Conservation (phyloP, 2,329 filamentous ascomycete genomes). For the Penicillium fuscoglaucum region DNA sequence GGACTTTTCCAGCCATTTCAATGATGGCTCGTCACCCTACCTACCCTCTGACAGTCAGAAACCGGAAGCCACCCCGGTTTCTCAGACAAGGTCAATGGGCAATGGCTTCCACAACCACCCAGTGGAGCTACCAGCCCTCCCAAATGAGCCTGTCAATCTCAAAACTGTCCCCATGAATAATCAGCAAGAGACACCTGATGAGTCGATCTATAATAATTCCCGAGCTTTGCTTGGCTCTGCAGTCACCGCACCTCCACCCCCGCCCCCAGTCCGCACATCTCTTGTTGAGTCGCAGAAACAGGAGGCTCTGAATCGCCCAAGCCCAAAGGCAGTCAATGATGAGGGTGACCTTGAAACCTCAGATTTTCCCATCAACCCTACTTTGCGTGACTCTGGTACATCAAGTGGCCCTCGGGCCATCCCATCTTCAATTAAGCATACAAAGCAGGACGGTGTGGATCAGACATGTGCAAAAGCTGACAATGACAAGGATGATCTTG, state of each 20-base stretch:
- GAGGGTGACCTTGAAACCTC: constrained; percentile 1
- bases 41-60: neutral
- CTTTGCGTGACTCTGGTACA: neutral
- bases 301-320: neutral
- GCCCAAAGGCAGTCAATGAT: neutral
- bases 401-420: neutral
- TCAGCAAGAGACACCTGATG: neutral
- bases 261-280: neutral
- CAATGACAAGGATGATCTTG: neutral
- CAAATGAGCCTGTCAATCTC: neutral
- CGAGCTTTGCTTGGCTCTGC: neutral
- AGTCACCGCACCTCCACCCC: neutral
- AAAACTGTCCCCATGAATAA: neutral
- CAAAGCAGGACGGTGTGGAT: neutral
- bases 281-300: neutral
- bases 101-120: constrained; percentile 1
- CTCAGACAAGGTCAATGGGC: constrained; percentile 4
- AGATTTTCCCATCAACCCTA: constrained; percentile 7
- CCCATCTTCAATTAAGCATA: neutral
- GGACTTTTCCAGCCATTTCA: constrained; percentile 8
- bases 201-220: neutral
- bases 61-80: constrained; percentile 1
- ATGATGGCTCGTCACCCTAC: constrained; percentile 11
- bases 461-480: neutral
- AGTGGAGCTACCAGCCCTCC: neutral